Evolutionary conservation across 2,329 filamentous ascomycete genomes (phyloP).

Genomic region (Paraphaeosphaeria sporulosa): DNA sequence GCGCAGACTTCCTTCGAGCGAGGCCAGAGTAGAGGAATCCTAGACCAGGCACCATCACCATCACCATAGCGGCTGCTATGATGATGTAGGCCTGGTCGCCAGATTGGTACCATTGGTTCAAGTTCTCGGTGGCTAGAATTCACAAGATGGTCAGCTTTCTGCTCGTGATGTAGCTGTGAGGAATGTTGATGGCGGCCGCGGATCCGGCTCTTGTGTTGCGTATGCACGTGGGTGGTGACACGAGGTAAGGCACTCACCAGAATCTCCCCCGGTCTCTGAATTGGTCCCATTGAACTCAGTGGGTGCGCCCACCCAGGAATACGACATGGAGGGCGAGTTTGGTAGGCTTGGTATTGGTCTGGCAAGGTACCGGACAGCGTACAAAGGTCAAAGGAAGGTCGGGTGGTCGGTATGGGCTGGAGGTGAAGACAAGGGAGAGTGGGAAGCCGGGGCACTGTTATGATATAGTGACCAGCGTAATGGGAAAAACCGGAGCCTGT

Average conservation of each 20-base stretch:
- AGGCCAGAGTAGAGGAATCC: conserved; percentile 97
- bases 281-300: conserved; percentile 63
- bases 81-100: conserved; percentile 96
- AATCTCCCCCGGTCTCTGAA: conserved; percentile 74
- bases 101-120: conserved; percentile 94
- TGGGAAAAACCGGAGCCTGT: conserved; percentile 43
- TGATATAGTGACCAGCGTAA: conserved; percentile 38
- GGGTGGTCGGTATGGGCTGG: conserved; percentile 22
- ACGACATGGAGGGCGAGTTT: conserved; percentile 52
- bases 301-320: conserved; percentile 57
- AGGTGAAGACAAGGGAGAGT: conserved; percentile 20
- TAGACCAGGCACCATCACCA: conserved; percentile 96
- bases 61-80: conserved; percentile 86
- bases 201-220: conserved; percentile 17
- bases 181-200: neutral
- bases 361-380: neutral
- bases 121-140: conserved; percentile 74
- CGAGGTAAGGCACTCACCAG: conserved; percentile 65
- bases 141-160: conserved; percentile 16
- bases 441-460: conserved; percentile 32
- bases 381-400: conserved; percentile 18
- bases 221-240: conserved; percentile 31
- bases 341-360: conserved; percentile 9
- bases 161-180: neutral
- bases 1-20: conserved; percentile 94